Base-by-base conservation (phyloP, 2,329 filamentous ascomycete species). In the Aureobasidium pullulans region DNA sequence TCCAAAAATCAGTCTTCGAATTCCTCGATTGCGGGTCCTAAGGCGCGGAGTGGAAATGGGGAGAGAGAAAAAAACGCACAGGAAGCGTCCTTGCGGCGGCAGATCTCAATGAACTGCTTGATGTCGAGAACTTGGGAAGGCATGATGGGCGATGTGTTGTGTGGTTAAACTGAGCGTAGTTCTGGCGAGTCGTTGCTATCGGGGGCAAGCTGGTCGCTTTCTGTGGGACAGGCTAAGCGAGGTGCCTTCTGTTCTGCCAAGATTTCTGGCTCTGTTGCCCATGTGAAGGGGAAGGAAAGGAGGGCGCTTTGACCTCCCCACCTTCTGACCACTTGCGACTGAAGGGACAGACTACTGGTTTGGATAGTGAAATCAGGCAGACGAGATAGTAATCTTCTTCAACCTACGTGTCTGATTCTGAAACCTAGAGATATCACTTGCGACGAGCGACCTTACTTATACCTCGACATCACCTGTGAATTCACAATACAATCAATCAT, bases 81-180 rank as follows among this genome's bases (percentile, higher is more conserved):
- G 77, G 89, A 95, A 78, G 94, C 94, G 87, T 99, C 95, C 85
- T 96, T 96, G 79, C 94, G 89, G 81, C 93, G 89, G 87, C 90
- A 96, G 86, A 99, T 96, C 88, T 97, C 94, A 80, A 99, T 96
- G 90, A 99, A 99, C 85, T 96, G 78, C 77, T 99, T 97, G 86
- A 97, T 97, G 78, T 97, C 94, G 77, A 86, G 89, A 79, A 96
- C 88, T 89, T 97, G 91, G 76, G 86, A 84, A 87, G 94, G 93
- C 94, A 99, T 99, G 80, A 82, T 96, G 89, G 80, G 81, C 79
- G 81, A 52, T 47, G 47, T 37, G 13, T 49, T 59, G 59, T 44
- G 53, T 46, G 40, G 31, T 37, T 47, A 19, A 29, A 31, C 9
- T 44, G 48, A 15, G 32, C 13, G 13, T 40, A 19, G 28, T 28